phyloP scores from a whole-genome alignment of 164 flowering plant species.

The Sextonia rubra region DNA sequence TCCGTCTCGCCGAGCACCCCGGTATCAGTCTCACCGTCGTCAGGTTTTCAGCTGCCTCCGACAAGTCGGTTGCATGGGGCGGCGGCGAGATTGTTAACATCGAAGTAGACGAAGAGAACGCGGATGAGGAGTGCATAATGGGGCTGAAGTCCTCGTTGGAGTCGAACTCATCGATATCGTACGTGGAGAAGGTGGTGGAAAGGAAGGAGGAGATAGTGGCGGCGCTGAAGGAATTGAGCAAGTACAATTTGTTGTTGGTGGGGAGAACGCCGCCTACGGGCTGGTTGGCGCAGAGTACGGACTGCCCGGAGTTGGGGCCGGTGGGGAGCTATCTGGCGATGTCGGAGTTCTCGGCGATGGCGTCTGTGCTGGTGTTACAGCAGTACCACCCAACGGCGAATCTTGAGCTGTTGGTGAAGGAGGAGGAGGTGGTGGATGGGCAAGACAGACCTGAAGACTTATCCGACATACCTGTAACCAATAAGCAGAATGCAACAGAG shows the following conservation, averaged over 20 bases:
- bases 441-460: too few relatives aligned
- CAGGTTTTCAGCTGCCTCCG: conserved; percentile 18
- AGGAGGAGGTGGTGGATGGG: background rate
- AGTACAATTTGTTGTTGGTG: conserved; percentile 40
- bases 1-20: conserved; percentile 50
- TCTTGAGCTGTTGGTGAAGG: conserved; percentile 11
- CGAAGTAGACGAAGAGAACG: conserved; percentile 9
- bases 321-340: conserved; percentile 38
- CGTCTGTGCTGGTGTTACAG: conserved; percentile 50
- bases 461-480: too few relatives aligned
- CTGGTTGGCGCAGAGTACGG: conserved; percentile 15
- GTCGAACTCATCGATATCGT: conserved; percentile 13
- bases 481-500: too few relatives aligned
- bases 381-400: conserved; percentile 23
- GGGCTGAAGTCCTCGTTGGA: conserved; percentile 4
- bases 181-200: conserved; percentile 28
- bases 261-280: conserved; percentile 35
- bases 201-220: conserved; percentile 18
- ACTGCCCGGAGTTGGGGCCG: conserved; percentile 49
- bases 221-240: conserved; percentile 16
- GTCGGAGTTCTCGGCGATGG: conserved; percentile 28
- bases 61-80: conserved; percentile 7
- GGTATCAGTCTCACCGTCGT: conserved; percentile 37
- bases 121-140: conserved; percentile 16
- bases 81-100: background rate